These are phyloP conservation scores for Dactylellina drechsleri DNA, from an alignment of 2,329 filamentous ascomycete genomes.

Conservation along the genomic window DNA sequence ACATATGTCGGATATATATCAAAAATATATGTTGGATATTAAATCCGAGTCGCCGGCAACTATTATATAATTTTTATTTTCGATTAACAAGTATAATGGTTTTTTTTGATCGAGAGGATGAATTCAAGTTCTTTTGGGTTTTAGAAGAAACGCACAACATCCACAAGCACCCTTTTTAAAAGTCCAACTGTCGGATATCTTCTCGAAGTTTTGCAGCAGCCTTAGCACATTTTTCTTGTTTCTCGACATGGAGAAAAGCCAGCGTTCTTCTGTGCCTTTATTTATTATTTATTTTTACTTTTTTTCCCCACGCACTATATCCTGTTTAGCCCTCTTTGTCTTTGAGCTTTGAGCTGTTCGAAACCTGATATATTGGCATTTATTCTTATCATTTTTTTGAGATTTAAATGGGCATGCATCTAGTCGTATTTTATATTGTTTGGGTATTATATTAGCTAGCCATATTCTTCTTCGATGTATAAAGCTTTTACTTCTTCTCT, in stretches of 20 bases:
- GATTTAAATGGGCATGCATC: conserved; percentile 4
- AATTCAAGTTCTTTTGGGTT: no score
- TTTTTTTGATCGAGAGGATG: background rate
- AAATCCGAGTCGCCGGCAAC: background rate
- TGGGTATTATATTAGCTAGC: background rate
- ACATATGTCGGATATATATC: conserved; percentile 11
- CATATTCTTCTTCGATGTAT: conserved; percentile 49
- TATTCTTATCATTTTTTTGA: conserved; percentile 3
- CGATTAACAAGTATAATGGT: background rate
- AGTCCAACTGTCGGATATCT: no score
- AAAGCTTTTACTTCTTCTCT: conserved; percentile 11
- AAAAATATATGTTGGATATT: conserved; percentile 6
- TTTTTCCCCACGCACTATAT: background rate
- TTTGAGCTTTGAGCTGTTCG: conserved; percentile 25
- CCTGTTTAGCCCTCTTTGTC: conserved; percentile 34
- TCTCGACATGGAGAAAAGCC: conserved; percentile 41
- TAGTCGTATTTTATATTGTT: background rate
- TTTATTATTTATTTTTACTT: conserved; percentile 9
- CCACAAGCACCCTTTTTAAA: no score
- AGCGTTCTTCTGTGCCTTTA: conserved; percentile 31
- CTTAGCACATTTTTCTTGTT: background rate
- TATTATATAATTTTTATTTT: background rate
- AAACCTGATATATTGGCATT: conserved; percentile 8
- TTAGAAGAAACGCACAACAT: no score
- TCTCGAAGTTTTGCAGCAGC: no score